A percentile compares a stretch with the other conserved stretches of the same genome.
phyloP scores from a whole-genome alignment of 257 asterid species.

The Mentha longifolia region DNA sequence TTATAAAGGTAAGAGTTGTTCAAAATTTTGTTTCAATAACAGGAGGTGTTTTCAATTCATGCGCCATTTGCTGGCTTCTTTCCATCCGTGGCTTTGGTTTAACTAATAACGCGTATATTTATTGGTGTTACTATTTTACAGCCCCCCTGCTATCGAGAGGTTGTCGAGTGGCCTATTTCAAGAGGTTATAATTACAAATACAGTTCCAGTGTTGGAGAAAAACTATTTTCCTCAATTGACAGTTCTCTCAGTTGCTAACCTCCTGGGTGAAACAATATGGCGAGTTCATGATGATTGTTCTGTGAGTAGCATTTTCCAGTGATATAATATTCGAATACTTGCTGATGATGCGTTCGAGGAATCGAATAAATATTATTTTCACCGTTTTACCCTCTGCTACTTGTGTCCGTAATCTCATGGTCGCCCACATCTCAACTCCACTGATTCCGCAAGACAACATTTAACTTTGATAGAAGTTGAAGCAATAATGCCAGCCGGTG shows the following conservation, averaged over 20 bases:
- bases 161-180: constrained; percentile 88
- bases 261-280: constrained; percentile 96
- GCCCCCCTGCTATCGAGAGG: constrained; percentile 97
- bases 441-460: neutral
- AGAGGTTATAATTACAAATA: constrained; percentile 90
- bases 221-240: constrained; percentile 85
- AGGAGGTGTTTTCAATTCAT: neutral
- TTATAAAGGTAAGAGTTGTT: neutral
- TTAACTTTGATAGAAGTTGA: neutral
- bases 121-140: constrained; percentile 37
- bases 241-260: constrained; percentile 88
- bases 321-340: constrained; percentile 11
- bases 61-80: neutral
- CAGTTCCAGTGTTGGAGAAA: constrained; percentile 77
- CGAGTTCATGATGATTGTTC: constrained; percentile 94
- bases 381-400: neutral
- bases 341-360: constrained; percentile 3
- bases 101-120: neutral
- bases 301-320: constrained; percentile 93
- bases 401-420: constrained; percentile 4
- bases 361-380: constrained; percentile 5
- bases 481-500: constrained; percentile 2
- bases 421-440: neutral
- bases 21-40: neutral
- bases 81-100: neutral